Conservation (phyloP, 257 asterid species). For the Forsythia suspensa region DNA sequence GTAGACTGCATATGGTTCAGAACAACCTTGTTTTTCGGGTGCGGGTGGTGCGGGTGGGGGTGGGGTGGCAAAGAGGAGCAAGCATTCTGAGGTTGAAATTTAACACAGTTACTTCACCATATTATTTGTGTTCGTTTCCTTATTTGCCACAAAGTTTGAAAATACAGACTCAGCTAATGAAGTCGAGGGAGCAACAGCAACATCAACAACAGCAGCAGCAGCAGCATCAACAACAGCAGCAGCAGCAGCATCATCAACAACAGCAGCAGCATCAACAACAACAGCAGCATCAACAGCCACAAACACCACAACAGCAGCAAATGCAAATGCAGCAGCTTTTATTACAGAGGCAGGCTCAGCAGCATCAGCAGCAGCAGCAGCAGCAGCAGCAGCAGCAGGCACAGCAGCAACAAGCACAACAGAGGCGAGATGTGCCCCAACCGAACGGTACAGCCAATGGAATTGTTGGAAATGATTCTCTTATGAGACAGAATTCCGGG, state of each 20-base stretch:
- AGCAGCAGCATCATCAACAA: slow-evolving; percentile 68
- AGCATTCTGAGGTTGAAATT: not conserved
- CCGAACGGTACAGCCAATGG: slow-evolving; percentile 82
- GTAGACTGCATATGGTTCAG: not conserved
- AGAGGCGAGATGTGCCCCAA: slow-evolving; percentile 75
- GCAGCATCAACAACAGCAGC: slow-evolving; percentile 50
- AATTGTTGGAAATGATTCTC: slow-evolving; percentile 72
- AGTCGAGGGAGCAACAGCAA: slow-evolving; percentile 94
- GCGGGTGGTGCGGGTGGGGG: no score
- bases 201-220: slow-evolving; percentile 53
- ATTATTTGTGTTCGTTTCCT: not conserved
- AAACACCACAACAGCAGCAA: slow-evolving; percentile 53
- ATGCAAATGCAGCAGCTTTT: slow-evolving; percentile 77
- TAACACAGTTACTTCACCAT: not conserved
- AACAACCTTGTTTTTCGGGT: not conserved
- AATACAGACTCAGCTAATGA: slow-evolving; percentile 81
- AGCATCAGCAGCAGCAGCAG: slow-evolving; percentile 68
- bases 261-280: slow-evolving; percentile 48
- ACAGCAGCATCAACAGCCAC: slow-evolving; percentile 53
- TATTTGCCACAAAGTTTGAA: not conserved
- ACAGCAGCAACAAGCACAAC: slow-evolving; percentile 69
- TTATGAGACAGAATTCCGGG: slow-evolving; percentile 78
- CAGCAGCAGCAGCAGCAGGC: slow-evolving; percentile 58
- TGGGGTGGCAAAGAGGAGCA: not conserved
- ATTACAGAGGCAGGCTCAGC: slow-evolving; percentile 80